phyloP scores from a whole-genome alignment of 495 filamentous ascomycete species.

The Tuber indicum region DNA sequence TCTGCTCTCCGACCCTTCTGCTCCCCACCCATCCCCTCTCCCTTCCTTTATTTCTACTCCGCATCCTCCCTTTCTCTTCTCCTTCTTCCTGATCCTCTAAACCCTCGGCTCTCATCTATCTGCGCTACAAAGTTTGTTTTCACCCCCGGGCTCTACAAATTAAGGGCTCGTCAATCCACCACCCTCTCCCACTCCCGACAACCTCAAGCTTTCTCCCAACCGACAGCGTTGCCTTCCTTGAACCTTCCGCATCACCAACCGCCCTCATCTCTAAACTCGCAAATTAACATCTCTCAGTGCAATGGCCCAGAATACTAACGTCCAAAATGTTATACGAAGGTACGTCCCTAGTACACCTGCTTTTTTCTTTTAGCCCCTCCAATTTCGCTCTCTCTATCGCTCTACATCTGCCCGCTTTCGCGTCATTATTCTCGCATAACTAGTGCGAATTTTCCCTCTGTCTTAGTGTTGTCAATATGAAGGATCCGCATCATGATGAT shows the following conservation, averaged over 20 bases:
- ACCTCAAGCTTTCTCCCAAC: slow-evolving; percentile 23
- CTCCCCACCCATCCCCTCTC: slow-evolving; percentile 19
- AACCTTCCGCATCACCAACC: slow-evolving; percentile 18
- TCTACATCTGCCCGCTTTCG: slow-evolving; percentile 13
- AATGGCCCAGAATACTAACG: slow-evolving; percentile 55
- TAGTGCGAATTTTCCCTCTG: slow-evolving; percentile 19
- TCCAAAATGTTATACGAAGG: slow-evolving; percentile 68
- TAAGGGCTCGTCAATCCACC: slow-evolving; percentile 8
- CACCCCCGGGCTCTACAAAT: slow-evolving; percentile 26
- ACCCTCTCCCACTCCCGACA: slow-evolving; percentile 9
- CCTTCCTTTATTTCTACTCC: slow-evolving; percentile 10
- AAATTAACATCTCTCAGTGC: slow-evolving; percentile 14
- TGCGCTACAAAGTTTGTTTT: slow-evolving; percentile 9
- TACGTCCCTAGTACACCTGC: slow-evolving; percentile 44
- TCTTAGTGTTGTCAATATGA: slow-evolving; percentile 19
- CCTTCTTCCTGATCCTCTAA: slow-evolving; percentile 11
- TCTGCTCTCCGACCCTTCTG: slow-evolving; percentile 21
- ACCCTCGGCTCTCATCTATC: background rate
- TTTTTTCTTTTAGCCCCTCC: slow-evolving; percentile 3
- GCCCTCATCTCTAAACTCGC: slow-evolving; percentile 14
- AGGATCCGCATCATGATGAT: slow-evolving; percentile 31
- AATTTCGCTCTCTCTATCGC: slow-evolving; percentile 8
- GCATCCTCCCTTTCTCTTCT: slow-evolving; percentile 17
- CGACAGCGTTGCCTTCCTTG: slow-evolving; percentile 17
- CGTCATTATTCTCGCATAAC: slow-evolving; percentile 13